These are phyloP conservation scores for Tranzscheliella williamsii DNA, from an alignment of 1,284 basidiomycete species.

Conservation along the genomic window DNA sequence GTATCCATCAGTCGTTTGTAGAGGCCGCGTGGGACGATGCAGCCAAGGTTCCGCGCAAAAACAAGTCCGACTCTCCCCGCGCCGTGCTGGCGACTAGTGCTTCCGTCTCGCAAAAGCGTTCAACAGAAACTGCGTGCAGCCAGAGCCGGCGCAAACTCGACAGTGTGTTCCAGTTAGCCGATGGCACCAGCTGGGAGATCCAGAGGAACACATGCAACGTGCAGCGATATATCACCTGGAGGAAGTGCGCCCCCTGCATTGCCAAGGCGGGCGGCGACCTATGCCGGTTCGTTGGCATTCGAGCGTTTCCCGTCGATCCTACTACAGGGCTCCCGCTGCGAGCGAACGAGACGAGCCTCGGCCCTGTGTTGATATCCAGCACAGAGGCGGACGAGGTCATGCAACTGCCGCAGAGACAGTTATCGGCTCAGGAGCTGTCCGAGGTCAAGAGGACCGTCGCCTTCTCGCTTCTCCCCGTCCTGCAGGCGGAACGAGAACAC, in stretches of 20 bases:
- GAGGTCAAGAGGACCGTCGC: slow-evolving; percentile 11
- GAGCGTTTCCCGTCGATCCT: slow-evolving; percentile 23
- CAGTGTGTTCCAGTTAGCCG: no score
- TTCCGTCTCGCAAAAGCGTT: no score
- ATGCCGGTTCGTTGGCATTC: slow-evolving; percentile 28
- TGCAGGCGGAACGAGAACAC: slow-evolving; percentile 27
- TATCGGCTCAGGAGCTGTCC: slow-evolving; percentile 3
- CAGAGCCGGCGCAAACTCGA: no score
- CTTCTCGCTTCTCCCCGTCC: slow-evolving; percentile 15
- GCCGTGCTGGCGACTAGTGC: no score
- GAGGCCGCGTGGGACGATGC: no score
- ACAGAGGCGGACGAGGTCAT: slow-evolving; percentile 18
- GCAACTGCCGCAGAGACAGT: slow-evolving; percentile 10
- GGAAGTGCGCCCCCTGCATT: slow-evolving; percentile 25
- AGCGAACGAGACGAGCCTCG: neutral
- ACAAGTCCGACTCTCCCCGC: no score
- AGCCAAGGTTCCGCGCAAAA: no score
- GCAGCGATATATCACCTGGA: slow-evolving; percentile 8
- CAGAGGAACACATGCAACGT: slow-evolving; percentile 4
- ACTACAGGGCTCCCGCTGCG: slow-evolving; percentile 2
- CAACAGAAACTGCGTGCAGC: no score
- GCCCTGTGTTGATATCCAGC: slow-evolving; percentile 12
- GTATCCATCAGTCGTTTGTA: no score
- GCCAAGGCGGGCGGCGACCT: slow-evolving; percentile 16
- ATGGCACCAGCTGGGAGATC: slow-evolving; percentile 10